A percentile compares a stretch with the other conserved stretches of the same genome.
Evolutionary conservation across 1,139 yeast genomes (phyloP).

Genomic region (Komagataea norvegica): DNA sequence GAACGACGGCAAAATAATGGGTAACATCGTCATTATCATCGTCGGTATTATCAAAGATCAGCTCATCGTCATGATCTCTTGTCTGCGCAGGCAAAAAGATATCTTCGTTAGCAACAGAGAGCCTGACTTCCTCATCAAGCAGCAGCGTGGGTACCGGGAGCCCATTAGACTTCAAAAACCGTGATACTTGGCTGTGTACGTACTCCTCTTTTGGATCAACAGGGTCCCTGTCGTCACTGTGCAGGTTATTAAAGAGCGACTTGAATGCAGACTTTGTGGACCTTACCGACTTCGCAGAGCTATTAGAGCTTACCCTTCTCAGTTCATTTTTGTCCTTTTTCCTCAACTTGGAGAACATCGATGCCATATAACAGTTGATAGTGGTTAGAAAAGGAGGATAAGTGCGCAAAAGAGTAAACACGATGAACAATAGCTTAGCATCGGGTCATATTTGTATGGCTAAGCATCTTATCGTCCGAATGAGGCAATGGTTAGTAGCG

Average conservation of each 20-base stretch:
- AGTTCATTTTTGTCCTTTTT: slow-evolving; percentile 7
- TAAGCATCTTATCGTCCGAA: too few relatives aligned
- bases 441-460: too few relatives aligned
- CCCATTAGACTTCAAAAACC: slow-evolving; percentile 5
- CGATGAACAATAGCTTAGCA: neutral
- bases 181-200: neutral
- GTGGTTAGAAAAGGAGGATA: too few relatives aligned
- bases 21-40: slow-evolving; percentile 3
- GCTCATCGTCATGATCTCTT: slow-evolving; percentile 10
- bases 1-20: slow-evolving; percentile 8
- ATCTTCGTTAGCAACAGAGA: slow-evolving; percentile 7
- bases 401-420: neutral
- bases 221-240: neutral
- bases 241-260: slow-evolving; percentile 6
- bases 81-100: slow-evolving; percentile 8
- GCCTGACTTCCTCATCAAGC: slow-evolving; percentile 3
- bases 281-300: slow-evolving; percentile 4
- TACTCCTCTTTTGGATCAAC: neutral
- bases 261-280: slow-evolving; percentile 2
- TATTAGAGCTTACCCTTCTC: slow-evolving; percentile 7
- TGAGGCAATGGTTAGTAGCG: too few relatives aligned
- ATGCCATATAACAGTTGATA: neutral
- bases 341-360: slow-evolving; percentile 7
- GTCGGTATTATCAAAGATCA: slow-evolving; percentile 1
- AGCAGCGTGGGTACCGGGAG: slow-evolving; percentile 1